Conservation (phyloP, 2,329 filamentous ascomycete genomes). For the Clonostachys chloroleuca region DNA sequence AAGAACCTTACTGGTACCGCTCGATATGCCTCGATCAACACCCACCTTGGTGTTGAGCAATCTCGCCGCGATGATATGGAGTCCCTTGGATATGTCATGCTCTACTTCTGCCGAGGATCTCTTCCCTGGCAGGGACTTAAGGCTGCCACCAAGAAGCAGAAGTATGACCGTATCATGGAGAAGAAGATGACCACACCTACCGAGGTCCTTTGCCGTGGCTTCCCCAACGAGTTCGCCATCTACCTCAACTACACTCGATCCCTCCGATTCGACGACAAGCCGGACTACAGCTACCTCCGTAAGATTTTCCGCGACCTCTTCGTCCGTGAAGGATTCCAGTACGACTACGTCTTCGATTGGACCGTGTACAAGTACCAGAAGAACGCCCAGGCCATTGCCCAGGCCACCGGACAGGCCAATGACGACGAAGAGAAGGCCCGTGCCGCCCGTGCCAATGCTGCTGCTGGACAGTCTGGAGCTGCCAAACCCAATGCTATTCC, state of each 20-base stretch:
- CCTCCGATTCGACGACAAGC: constrained; percentile 98
- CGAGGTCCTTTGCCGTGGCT: constrained; percentile 96
- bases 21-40: constrained; percentile 98
- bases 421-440: constrained; percentile 75
- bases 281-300: constrained; percentile 98
- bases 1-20: constrained; percentile 99
- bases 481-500: constrained; percentile 71
- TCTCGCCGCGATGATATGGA: constrained; percentile 99
- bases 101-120: constrained; percentile 99
- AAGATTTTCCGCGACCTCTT: constrained; percentile 99
- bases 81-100: constrained; percentile 97
- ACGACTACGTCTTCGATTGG: constrained; percentile 99
- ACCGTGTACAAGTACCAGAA: constrained; percentile 99
- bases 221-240: constrained; percentile 99
- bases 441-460: constrained; percentile 61
- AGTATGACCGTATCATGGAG: constrained; percentile 99
- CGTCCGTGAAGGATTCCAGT: constrained; percentile 98
- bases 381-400: constrained; percentile 92
- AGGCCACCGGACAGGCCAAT: constrained; percentile 64
- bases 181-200: constrained; percentile 99
- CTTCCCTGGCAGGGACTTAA: constrained; percentile 98
- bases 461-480: constrained; percentile 58
- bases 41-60: constrained; percentile 96
- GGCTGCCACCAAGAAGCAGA: constrained; percentile 99
- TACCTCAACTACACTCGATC: constrained; percentile 99